Evolutionary conservation across 352 stramenopile genomes (phyloP).

Genomic region (Thalassiosira mediterranea): DNA sequence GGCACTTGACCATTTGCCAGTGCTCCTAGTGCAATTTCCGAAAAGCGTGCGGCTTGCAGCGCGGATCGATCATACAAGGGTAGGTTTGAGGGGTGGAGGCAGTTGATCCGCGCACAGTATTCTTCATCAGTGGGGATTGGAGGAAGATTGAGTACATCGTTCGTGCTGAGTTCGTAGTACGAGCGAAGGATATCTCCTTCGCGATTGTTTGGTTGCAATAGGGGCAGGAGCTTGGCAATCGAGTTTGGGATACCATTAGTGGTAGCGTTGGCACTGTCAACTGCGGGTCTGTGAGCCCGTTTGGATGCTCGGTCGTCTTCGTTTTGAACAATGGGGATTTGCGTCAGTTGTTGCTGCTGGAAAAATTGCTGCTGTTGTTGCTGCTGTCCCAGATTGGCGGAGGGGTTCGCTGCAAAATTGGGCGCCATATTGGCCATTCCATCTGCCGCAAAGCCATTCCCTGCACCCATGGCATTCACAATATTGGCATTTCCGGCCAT

Average conservation of each 20-base stretch:
- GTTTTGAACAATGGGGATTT: neutral
- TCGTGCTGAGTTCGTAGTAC: constrained; percentile 71
- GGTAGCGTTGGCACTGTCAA: neutral
- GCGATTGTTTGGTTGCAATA: constrained; percentile 59
- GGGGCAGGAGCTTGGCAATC: constrained; percentile 57
- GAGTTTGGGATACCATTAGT: constrained; percentile 40
- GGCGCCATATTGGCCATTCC: constrained; percentile 7
- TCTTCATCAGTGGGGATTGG: constrained; percentile 73
- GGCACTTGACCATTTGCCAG: constrained; percentile 71
- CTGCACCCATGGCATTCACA: neutral
- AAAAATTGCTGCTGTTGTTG: constrained; percentile 8
- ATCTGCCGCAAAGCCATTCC: neutral
- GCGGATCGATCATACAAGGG: constrained; percentile 62
- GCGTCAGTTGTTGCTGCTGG: constrained; percentile 6
- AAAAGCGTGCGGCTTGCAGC: constrained; percentile 72
- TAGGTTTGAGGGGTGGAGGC: constrained; percentile 46
- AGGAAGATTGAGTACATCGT: constrained; percentile 73
- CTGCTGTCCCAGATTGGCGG: constrained; percentile 1
- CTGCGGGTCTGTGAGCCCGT: constrained; percentile 20
- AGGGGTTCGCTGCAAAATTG: constrained; percentile 11
- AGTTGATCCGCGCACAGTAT: constrained; percentile 58
- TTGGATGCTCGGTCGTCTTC: constrained; percentile 3
- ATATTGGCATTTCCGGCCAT: constrained; percentile 23
- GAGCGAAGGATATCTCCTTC: constrained; percentile 68
- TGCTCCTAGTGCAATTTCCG: constrained; percentile 74